Percentiles rank a stretch among this genome's conserved stretches.
Evolutionary conservation across 2,329 filamentous ascomycete genomes (phyloP).

Genomic region (Verticillium nubilum): DNA sequence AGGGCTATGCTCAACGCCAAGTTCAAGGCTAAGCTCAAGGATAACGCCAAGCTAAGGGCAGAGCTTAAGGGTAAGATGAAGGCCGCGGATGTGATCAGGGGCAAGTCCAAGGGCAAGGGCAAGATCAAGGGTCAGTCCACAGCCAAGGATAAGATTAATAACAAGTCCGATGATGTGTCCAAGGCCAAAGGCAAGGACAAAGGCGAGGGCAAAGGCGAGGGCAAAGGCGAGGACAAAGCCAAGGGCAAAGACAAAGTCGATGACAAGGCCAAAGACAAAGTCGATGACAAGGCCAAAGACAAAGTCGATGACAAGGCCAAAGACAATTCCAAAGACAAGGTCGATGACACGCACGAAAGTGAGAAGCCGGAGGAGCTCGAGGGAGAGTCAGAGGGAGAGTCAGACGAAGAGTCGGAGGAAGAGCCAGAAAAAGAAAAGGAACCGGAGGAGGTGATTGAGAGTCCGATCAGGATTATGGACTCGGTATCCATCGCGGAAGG

Average conservation of each 20-base stretch:
- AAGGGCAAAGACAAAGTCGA: background rate
- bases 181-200: too few species aligned
- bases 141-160: too few species aligned
- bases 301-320: background rate
- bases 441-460: background rate
- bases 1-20: too few species aligned
- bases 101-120: too few species aligned
- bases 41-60: too few species aligned
- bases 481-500: slow-evolving; percentile 6
- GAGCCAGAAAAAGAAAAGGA: too few species aligned
- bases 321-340: background rate
- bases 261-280: background rate
- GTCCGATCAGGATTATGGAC: slow-evolving; percentile 1
- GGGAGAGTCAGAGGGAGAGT: background rate
- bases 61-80: too few species aligned
- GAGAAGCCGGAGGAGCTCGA: background rate
- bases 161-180: too few species aligned
- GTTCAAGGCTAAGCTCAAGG: too few species aligned
- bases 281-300: background rate
- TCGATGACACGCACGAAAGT: background rate
- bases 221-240: too few species aligned
- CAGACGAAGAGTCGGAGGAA: background rate
- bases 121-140: background rate
- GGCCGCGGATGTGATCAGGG: too few species aligned
- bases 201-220: too few species aligned